Conservation (phyloP, 495 filamentous ascomycete genomes). For the Friedmanniomyces simplex region DNA sequence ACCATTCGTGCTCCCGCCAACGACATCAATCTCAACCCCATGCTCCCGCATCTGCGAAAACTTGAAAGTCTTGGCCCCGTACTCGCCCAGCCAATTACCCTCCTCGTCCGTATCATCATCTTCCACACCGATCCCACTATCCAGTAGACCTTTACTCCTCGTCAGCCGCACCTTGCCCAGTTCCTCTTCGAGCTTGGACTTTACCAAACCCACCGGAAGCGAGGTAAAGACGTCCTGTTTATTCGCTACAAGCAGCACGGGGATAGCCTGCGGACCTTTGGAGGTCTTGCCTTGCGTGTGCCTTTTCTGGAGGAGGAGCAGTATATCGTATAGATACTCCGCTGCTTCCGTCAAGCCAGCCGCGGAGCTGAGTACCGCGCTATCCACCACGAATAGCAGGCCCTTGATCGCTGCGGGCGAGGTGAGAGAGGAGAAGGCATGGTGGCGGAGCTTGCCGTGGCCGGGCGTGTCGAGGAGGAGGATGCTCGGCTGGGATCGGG, state of each 20-base stretch:
- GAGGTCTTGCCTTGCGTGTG: conserved; percentile 46
- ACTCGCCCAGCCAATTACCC: conserved; percentile 69
- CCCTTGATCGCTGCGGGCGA: conserved; percentile 48
- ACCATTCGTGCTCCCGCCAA: conserved; percentile 59
- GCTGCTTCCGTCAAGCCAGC: conserved; percentile 49
- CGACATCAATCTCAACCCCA: conserved; percentile 64
- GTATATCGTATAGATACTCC: conserved; percentile 75
- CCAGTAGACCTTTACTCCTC: conserved; percentile 69
- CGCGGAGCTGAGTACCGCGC: conserved; percentile 55
- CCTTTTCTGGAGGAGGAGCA: conserved; percentile 70
- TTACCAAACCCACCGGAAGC: conserved; percentile 67
- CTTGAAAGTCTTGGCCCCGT: conserved; percentile 59
- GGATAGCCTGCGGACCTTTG: conserved; percentile 51
- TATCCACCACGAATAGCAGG: conserved; percentile 82
- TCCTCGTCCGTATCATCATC: conserved; percentile 50
- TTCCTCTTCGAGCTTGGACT: conserved; percentile 65
- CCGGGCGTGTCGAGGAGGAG: conserved; percentile 81
- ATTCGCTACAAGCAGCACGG: conserved; percentile 79
- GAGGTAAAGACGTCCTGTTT: conserved; percentile 95
- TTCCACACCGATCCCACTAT: conserved; percentile 56
- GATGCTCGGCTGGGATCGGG: conserved; percentile 57
- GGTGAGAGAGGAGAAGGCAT: conserved; percentile 29
- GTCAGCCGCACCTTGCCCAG: conserved; percentile 68
- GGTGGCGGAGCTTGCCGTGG: conserved; percentile 78
- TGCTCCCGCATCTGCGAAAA: conserved; percentile 77